Evolutionary conservation across 163 green algal genomes (phyloP).

Genomic region (Chlamydomonas reinhardtii): DNA sequence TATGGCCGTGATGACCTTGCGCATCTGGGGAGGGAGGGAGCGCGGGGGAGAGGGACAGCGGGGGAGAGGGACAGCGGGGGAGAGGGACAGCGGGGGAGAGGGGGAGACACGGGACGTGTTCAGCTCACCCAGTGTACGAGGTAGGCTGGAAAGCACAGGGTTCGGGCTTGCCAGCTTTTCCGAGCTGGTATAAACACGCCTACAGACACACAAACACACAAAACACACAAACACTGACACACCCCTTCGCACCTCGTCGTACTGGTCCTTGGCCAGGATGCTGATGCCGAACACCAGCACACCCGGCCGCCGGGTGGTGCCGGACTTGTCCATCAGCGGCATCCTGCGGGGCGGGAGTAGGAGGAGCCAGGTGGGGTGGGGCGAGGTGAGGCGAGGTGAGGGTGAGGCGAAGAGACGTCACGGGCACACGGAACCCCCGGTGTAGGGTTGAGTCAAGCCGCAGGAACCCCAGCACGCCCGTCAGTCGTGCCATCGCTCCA

Average conservation of each 20-base stretch:
- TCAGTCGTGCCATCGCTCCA: no score
- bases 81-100: background rate
- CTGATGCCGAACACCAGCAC: slow-evolving; percentile 22
- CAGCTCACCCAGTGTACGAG: no score
- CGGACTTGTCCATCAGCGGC: background rate
- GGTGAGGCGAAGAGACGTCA: background rate
- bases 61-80: background rate
- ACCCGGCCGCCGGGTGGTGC: background rate
- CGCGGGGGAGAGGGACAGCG: background rate
- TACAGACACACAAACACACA: no score
- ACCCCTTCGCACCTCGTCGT: slow-evolving; percentile 37
- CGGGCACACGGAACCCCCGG: no score
- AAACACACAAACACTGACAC: background rate
- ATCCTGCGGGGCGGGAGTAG: background rate
- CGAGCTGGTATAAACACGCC: no score
- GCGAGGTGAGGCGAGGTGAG: background rate
- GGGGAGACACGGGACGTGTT: no score
- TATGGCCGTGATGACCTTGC: background rate
- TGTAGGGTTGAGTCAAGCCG: no score
- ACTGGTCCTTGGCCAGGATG: slow-evolving; percentile 31
- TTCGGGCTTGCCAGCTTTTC: no score
- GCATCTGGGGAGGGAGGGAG: slow-evolving; percentile 2
- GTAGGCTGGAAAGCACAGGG: no score
- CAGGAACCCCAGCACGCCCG: no score
- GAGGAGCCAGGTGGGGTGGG: no score